A percentile compares a stretch with the other conserved stretches of the same genome.
phyloP scores from a whole-genome alignment of 768 basidiomycete species.

The Dendrothele bispora region DNA sequence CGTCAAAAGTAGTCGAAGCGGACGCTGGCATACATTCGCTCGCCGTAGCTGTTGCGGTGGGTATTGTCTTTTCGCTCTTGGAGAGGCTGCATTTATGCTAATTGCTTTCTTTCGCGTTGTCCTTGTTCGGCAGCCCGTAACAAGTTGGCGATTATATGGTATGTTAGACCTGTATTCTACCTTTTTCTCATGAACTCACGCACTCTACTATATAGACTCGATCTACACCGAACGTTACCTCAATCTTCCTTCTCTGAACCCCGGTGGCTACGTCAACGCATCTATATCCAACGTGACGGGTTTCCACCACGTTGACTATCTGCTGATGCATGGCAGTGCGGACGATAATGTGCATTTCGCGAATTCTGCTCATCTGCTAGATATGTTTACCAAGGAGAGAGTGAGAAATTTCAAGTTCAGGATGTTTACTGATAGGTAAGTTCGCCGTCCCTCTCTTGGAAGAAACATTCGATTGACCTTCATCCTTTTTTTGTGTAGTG shows the following conservation, averaged over 20 bases:
- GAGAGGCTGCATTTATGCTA: conserved; percentile 4
- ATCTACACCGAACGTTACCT: conserved; percentile 99
- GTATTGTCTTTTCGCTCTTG: too few relatives aligned
- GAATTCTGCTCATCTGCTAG: conserved; percentile 87
- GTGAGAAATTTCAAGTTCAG: conserved; percentile 82
- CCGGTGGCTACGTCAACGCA: conserved; percentile 85
- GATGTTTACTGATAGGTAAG: conserved; percentile 94
- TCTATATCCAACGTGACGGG: conserved; percentile 87
- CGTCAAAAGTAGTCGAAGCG: conserved; percentile 88
- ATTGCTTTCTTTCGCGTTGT: conserved; percentile 8
- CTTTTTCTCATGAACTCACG: not conserved
- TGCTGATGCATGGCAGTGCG: conserved; percentile 90
- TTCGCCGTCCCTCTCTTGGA: conserved; percentile 8
- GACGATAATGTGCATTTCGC: conserved; percentile 97
- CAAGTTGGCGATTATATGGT: conserved; percentile 84
- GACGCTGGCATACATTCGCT: conserved; percentile 87
- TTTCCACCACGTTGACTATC: conserved; percentile 76
- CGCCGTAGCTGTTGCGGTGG: conserved; percentile 87
- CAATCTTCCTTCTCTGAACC: conserved; percentile 78
- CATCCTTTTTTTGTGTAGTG: conserved; percentile 43
- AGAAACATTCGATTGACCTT: conserved; percentile 15
- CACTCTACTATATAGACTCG: conserved; percentile 55
- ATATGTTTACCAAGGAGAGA: conserved; percentile 83
- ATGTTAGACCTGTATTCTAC: conserved; percentile 19
- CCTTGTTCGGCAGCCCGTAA: conserved; percentile 64